Base-by-base conservation (phyloP, 345 rosid genomes). In the Dipteronia sinensis region DNA sequence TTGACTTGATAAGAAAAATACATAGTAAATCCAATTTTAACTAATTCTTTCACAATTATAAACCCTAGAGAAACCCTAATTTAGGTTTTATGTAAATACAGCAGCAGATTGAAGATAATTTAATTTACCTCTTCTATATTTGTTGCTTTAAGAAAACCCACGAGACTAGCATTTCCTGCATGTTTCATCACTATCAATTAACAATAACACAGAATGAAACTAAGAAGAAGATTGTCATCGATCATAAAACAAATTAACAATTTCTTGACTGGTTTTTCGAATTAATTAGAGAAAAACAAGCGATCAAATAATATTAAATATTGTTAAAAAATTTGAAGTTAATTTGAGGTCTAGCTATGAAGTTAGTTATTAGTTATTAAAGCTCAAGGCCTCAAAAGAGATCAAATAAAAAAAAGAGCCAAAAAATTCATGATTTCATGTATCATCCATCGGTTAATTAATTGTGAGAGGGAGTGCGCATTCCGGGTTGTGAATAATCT, bases 381-480 rank as follows among this genome's bases (percentile, higher is more conserved):
- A 49, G 16, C 55, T 13, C 55, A 49, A 49, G 55, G 55, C 55
- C 47, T 69, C 20, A 17, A 70, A 51, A 38, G 0, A 8, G 11
- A 27, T n/a, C 49, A 46, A 46, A 10, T 1, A 9, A 46, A 2
- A 46, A 23, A 12, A 53, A 12, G 38, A 10, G 10, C 20, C 10
- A 77, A 27, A 77, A 27, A 34, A 10, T 16, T 25, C 11, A 6
- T 16, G 58, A 53, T 51, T 0, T 10, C 46, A 8, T 42, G 10
- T 42, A 9, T 34, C 16, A 6, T 11, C 16, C 55, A 58, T 59
- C 65, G 22, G 15, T 59, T 59, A 59, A 17, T 86, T 73, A 82
- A 65, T 86, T 88, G 64, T 87, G 93, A 73, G 88, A 87, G 27
- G 93, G 93, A 64, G 87, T 72, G 6, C 88, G 87, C 46, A 83